These are phyloP conservation scores for Ricinus communis DNA, from an alignment of 345 rosid species.

Conservation along the genomic window DNA sequence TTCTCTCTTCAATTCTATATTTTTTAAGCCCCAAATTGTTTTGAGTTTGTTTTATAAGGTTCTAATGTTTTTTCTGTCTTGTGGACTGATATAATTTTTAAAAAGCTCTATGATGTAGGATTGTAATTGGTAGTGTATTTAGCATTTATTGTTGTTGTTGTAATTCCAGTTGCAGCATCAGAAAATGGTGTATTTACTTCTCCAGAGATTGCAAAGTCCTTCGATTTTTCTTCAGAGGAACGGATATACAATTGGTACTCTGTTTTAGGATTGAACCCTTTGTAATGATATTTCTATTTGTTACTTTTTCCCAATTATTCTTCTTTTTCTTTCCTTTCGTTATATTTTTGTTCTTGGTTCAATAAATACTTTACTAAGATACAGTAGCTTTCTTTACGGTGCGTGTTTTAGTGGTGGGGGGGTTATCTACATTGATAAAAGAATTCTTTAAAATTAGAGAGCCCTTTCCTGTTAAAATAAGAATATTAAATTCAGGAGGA, in stretches of 20 bases:
- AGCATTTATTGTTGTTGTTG: conserved; percentile 11
- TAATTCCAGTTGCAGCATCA: conserved; percentile 53
- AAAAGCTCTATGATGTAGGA: background rate
- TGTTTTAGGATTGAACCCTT: background rate
- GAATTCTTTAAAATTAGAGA: background rate
- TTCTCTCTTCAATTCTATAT: too few species aligned
- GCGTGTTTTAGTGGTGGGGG: background rate
- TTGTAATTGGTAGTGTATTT: background rate
- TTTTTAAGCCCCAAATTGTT: too few species aligned
- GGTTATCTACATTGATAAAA: too few species aligned
- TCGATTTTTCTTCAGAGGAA: conserved; percentile 87
- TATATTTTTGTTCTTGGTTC: too few species aligned
- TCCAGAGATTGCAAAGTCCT: conserved; percentile 75
- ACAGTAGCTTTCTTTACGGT: background rate
- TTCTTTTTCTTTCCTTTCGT: background rate
- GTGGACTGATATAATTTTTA: too few species aligned
- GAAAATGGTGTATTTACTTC: conserved; percentile 61
- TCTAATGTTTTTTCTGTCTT: too few species aligned
- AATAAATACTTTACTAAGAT: background rate
- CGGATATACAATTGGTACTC: conserved; percentile 83
- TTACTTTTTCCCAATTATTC: too few species aligned
- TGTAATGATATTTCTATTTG: too few species aligned
- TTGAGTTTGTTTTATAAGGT: too few species aligned
- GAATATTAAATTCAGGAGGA: background rate
- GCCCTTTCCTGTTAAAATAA: too few species aligned